Evolutionary conservation across 768 basidiomycete species (phyloP).

Genomic region (Amanita pallidorosea): DNA sequence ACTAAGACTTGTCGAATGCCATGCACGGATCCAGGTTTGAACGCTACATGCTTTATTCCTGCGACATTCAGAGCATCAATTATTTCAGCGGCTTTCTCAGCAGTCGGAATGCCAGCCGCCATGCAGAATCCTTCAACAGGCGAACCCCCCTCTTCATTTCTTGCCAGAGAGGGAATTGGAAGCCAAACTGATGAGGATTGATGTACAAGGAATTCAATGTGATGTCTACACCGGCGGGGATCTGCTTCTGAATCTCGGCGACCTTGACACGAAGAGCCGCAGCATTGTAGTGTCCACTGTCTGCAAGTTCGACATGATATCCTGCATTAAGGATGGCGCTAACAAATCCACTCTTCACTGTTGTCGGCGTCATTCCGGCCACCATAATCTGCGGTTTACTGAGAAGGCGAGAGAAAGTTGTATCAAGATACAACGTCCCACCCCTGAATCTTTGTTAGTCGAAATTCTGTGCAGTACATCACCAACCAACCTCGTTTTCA

Average conservation of each 20-base stretch:
- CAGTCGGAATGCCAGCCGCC: slow-evolving; percentile 92
- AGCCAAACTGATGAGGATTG: slow-evolving; percentile 93
- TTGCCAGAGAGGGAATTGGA: slow-evolving; percentile 98
- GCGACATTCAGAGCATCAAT: slow-evolving; percentile 70
- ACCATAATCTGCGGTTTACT: slow-evolving; percentile 99
- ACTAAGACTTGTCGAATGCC: slow-evolving; percentile 96
- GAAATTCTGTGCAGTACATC: slow-evolving; percentile 7
- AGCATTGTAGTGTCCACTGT: slow-evolving; percentile 94
- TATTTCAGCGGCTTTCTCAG: slow-evolving; percentile 96
- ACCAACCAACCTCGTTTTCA: slow-evolving; percentile 72
- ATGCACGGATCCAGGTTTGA: slow-evolving; percentile 98
- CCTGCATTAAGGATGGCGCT: slow-evolving; percentile 88
- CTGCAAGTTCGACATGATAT: slow-evolving; percentile 94
- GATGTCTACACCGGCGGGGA: slow-evolving; percentile 83
- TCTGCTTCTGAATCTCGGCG: slow-evolving; percentile 78
- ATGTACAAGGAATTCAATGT: slow-evolving; percentile 96
- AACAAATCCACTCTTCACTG: slow-evolving; percentile 93
- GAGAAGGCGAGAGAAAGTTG: slow-evolving; percentile 89
- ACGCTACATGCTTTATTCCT: slow-evolving; percentile 92
- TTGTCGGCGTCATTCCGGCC: slow-evolving; percentile 97
- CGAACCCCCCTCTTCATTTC: slow-evolving; percentile 89
- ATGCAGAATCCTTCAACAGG: slow-evolving; percentile 99
- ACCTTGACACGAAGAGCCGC: slow-evolving; percentile 84
- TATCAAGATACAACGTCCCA: slow-evolving; percentile 87
- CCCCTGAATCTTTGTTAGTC: slow-evolving; percentile 40